Evolutionary conservation across 2,329 filamentous ascomycete species (phyloP), one percentile per base, ranked within the genome.

Genomic region (Alternaria dauci): DNA sequence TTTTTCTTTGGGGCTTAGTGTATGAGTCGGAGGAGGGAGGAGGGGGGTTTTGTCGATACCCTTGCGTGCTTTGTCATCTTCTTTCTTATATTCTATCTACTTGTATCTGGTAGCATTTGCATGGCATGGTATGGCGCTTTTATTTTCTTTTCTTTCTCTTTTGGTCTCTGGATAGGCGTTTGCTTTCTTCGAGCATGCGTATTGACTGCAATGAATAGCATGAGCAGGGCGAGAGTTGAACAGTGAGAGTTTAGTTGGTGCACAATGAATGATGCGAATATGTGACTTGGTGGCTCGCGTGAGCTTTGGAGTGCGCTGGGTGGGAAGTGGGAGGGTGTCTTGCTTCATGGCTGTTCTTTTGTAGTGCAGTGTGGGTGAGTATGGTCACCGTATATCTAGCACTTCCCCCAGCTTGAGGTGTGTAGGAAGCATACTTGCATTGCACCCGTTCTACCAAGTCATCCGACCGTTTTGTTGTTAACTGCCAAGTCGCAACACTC

Each of bases 101-200:
- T 34, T 30, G 42, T 20, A 42, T n/a, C 52, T 52, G 60, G 46
- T 65, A 66, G 56, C 62, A 61, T 64, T 67, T 67, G 68, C 60
- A 71, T 70, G 67, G 48, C 58, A 57, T 34, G 67, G 48, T 55
- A 57, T 34, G 62, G 65, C 44, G 62, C 65, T n/a, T n/a, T n/a
- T n/a, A 2, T 38, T 30, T 30, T 11, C 11, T 30, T 30, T 28
- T 28, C 26, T 28, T 28, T 28, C 26, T 8, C 4, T 30, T 11
- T 30, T 30, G 28, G 28, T 30, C 9, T 11, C 16, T 34, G 5
- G 14, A 12, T 34, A 12, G 20, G 20, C 20, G 32, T 34, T 12
- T 34, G 28, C 28, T 34, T 16, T 12, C 32, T 34, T 5, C 14
- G 4, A 42, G 20, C 20, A 23, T 20, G 25, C 5, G 2, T n/a